Base-by-base conservation (phyloP, 2,329 filamentous ascomycete species). In the Diaporthe destruens region DNA sequence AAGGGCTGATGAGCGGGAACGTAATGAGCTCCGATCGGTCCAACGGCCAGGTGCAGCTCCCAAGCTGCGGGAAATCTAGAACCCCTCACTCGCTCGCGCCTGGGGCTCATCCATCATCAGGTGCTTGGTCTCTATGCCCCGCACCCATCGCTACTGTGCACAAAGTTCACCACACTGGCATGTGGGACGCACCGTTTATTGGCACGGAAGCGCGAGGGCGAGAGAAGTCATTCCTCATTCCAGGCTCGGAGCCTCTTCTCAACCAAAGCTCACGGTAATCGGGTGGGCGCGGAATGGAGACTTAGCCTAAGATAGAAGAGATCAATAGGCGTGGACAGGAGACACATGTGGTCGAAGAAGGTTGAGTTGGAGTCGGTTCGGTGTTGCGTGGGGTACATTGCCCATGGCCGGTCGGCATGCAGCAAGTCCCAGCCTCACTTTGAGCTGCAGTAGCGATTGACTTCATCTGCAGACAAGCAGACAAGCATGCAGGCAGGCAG, bases 391-490 rank as follows among this genome's bases (percentile, higher is more conserved):
- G 67, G 71, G 66, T 72, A 66, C 71, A 71, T 47, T 42, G 47
- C 34, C 34, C 51, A 59, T 44, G 39, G 36, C 32, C 7, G 32
- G 49, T 72, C 69, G 74, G 65, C 66, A 55, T 71, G 67, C 49
- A 69, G 53, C 42, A 25, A 53, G 66, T 71, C 72, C 73, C 75
- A 76, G 75, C 75, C 75, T 76, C 75, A 75, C 73, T 74, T 72
- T 74, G 66, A 66, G 49, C 71, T 74, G 74, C 73, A 76, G 71
- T 69, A 75, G 71, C 72, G 71, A 74, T 34, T 56, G 47, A 69
- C 70, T 70, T 65, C 59, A 34, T 65, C 25, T 72, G 65, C 70
- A 74, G 69, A 23, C 36, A 44, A 44, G 32, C 69, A 71, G n/a
- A n/a, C n/a, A n/a, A 72, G 69, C 69, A 74, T 57, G 74, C 69